Percentiles rank a stretch among this genome's conserved stretches.
These are phyloP conservation scores for Colletotrichum incanum DNA, from an alignment of 2,329 filamentous ascomycete genomes.

Conservation along the genomic window DNA sequence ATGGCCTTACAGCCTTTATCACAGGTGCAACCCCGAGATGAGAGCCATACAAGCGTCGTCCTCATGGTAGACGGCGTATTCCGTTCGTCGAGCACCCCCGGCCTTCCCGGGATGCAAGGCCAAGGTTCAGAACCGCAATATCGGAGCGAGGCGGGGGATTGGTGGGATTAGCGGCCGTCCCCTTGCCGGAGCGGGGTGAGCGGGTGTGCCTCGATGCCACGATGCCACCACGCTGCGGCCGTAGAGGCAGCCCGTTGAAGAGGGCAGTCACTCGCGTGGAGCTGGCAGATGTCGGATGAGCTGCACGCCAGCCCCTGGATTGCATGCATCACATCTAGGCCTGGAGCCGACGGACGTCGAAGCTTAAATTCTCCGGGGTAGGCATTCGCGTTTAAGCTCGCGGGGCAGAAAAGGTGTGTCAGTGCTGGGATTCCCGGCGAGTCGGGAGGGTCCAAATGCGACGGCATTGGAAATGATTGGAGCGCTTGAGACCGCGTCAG, in stretches of 20 bases:
- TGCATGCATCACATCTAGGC: background rate
- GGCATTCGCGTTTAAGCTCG: slow-evolving; percentile 1
- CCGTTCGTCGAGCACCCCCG: background rate
- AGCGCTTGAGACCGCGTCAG: slow-evolving; percentile 11
- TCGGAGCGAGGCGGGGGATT: slow-evolving; percentile 24
- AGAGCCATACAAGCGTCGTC: background rate
- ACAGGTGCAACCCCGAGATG: background rate
- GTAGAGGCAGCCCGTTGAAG: background rate
- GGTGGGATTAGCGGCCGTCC: slow-evolving; percentile 27
- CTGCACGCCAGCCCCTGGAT: background rate
- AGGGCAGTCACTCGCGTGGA: background rate
- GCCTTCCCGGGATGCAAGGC: background rate
- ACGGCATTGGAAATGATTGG: slow-evolving; percentile 7
- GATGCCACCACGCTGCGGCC: background rate
- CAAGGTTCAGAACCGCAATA: slow-evolving; percentile 15
- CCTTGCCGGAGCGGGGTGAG: slow-evolving; percentile 6
- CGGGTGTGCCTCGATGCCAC: background rate
- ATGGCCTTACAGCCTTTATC: background rate
- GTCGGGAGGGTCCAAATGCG: background rate
- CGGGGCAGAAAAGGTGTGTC: background rate
- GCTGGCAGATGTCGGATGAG: background rate
- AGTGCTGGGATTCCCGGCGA: slow-evolving; percentile 9
- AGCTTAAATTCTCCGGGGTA: slow-evolving; percentile 32
- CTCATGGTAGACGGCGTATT: background rate
- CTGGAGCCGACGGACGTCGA: slow-evolving; percentile 24